phyloP scores from a whole-genome alignment of 257 asterid species.

The Solanum megistacrolobum region DNA sequence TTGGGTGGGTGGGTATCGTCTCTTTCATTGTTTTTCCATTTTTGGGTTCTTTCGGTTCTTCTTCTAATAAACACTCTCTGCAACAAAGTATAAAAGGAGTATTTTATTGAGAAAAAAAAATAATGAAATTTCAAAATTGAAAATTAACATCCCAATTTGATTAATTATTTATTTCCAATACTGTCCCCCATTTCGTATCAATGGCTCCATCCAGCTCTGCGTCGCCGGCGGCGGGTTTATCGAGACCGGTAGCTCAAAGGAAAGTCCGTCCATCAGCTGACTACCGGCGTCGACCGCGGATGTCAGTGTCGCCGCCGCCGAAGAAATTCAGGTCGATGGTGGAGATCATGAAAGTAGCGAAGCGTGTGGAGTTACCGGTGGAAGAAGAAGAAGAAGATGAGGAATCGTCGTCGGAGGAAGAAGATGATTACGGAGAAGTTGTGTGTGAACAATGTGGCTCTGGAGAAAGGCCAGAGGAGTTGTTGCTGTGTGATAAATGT shows the following conservation, averaged over 20 bases:
- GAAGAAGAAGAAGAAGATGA: conserved; percentile 3
- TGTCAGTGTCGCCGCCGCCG: conserved; percentile 6
- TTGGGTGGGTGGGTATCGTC: background rate
- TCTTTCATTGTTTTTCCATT: background rate
- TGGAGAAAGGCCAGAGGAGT: conserved; percentile 54
- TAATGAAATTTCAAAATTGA: background rate
- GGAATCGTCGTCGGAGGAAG: background rate
- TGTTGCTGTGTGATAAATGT: conserved; percentile 66
- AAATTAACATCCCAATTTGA: conserved; percentile 12
- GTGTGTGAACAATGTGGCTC: conserved; percentile 68
- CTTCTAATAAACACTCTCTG: background rate
- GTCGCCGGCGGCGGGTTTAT: conserved; percentile 13
- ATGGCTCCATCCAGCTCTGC: conserved; percentile 15
- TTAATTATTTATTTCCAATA: conserved; percentile 12
- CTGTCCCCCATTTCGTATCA: background rate
- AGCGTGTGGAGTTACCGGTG: conserved; percentile 21
- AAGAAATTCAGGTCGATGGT: conserved; percentile 33
- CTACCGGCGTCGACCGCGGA: background rate
- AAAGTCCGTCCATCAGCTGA: conserved; percentile 4
- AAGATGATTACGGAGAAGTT: conserved; percentile 6
- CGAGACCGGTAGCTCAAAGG: conserved; percentile 17
- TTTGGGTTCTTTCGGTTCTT: background rate
- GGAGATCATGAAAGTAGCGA: conserved; percentile 52
- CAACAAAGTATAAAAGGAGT: background rate
- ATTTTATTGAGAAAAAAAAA: background rate